Base-by-base conservation (phyloP, 108 stramenopile species). In the Cyclotella cryptica region DNA sequence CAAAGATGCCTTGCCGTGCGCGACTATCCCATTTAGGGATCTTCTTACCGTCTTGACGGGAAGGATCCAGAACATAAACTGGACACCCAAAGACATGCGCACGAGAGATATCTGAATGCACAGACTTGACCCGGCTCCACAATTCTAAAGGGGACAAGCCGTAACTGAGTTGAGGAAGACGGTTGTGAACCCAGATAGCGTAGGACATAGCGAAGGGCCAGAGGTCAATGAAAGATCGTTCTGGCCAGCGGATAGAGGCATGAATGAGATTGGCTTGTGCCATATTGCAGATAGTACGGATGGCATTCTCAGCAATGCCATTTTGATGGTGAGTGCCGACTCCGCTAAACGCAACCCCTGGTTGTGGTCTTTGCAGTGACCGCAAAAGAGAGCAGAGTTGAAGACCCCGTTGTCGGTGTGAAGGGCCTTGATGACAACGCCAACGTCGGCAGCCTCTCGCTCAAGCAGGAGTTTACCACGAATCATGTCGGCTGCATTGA, bases 11-110 rank as follows among this genome's bases (percentile, higher is more conserved):
- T 66, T 64, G 75, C 22, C 68, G 70, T 3, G 83, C 62, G 0
- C 82, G 69, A 10, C 78, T 81, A 21, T 81, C 70, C 88, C 86
- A 89, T 44, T 77, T 85, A 14, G 89, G 86, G 1, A 87, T 24
- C 58, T 87, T 85, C 79, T 87, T 89, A 19, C 83, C 85, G 46
- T 87, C 89, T 81, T 87, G 86, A 15, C 87, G 72, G 28, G 58
- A 65, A 18, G 86, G 85, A 21, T 87, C 89, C 10, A 89, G 61
- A 8, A 89, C 88, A 68, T 84, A 89, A 21, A 75, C 57, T 8
- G 86, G 88, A 62, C 89, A 87, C 13, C 86, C 86, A 24, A 35
- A 89, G 6, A 86, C 82, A 29, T 78, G 80, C 24, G 58, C 49
- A 12, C 70, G 74, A 0, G 26, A 71, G 15, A 89, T 69, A 18